Conservation (phyloP, 208 protist species). For the Herpetomonas samuelpessoai region DNA sequence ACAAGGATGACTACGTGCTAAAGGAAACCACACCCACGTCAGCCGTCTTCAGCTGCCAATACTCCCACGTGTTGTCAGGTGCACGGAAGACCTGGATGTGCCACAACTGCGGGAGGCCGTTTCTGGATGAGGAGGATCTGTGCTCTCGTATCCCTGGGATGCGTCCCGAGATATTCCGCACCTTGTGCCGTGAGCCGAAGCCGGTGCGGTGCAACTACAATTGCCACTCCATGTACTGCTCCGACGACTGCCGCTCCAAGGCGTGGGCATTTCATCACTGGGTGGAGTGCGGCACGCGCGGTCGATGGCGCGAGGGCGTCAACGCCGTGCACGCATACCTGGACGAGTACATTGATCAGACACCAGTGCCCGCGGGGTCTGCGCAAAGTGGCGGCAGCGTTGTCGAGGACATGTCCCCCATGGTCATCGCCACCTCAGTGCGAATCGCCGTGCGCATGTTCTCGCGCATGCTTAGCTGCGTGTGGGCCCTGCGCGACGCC, state of each 20-base stretch:
- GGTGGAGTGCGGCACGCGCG: constrained; percentile 59
- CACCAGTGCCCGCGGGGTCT: background rate
- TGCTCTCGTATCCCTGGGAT: constrained; percentile 29
- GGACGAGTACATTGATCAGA: constrained; percentile 23
- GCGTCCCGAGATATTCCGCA: constrained; percentile 25
- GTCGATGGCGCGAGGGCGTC: constrained; percentile 60
- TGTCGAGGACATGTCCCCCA: constrained; percentile 18
- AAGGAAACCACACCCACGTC: constrained; percentile 24
- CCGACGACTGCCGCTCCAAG: constrained; percentile 57
- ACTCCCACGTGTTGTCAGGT: background rate
- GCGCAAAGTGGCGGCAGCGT: constrained; percentile 11
- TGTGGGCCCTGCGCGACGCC: constrained; percentile 38
- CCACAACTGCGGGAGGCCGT: constrained; percentile 16
- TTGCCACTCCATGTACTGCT: constrained; percentile 69
- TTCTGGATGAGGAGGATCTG: constrained; percentile 36
- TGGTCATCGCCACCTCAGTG: constrained; percentile 36
- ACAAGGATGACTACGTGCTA: constrained; percentile 27
- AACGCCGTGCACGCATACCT: constrained; percentile 24
- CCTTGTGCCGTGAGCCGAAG: constrained; percentile 25
- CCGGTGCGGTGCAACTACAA: constrained; percentile 49
- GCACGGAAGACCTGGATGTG: background rate
- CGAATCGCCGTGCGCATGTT: constrained; percentile 75
- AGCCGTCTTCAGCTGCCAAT: background rate
- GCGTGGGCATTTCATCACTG: constrained; percentile 76
- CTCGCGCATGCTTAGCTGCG: constrained; percentile 47